Conservation (phyloP, 345 rosid genomes). For the Bretschneidera sinensis region DNA sequence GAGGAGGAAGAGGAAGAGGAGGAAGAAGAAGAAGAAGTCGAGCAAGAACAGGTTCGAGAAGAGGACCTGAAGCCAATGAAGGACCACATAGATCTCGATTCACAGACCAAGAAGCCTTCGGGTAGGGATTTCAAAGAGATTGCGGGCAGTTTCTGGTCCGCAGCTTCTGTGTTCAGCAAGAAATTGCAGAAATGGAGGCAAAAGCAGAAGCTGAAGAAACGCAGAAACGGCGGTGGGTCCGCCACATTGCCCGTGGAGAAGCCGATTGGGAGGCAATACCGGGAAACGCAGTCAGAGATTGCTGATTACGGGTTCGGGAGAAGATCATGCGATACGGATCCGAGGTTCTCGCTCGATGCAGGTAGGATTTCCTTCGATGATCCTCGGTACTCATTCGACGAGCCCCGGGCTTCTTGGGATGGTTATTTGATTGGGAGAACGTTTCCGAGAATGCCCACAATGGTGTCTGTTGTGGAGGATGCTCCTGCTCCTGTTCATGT, state of each 20-base stretch:
- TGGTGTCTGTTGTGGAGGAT: conserved; percentile 92
- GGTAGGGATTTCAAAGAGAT: conserved; percentile 70
- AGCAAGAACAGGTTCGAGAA: conserved; percentile 25
- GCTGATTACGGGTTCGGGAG: conserved; percentile 93
- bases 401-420: conserved; percentile 98
- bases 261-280: conserved; percentile 70
- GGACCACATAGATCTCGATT: conserved; percentile 77
- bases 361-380: conserved; percentile 53
- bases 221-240: conserved; percentile 43
- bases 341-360: conserved; percentile 71
- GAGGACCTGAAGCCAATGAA: conserved; percentile 61
- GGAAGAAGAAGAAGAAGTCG: conserved; percentile 11
- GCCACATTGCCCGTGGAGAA: conserved; percentile 89
- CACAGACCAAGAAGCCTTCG: conserved; percentile 56
- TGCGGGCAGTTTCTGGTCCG: conserved; percentile 94
- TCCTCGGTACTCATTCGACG: conserved; percentile 82
- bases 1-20: conserved; percentile 19
- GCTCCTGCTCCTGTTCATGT: conserved; percentile 58
- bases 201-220: conserved; percentile 89
- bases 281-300: conserved; percentile 96
- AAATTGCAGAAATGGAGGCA: conserved; percentile 93
- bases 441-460: conserved; percentile 77
- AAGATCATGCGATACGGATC: conserved; percentile 98
- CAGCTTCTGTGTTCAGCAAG: conserved; percentile 95
- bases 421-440: conserved; percentile 73